phyloP scores from a whole-genome alignment of 208 protist genomes.

The Zelonia costaricensis region DNA sequence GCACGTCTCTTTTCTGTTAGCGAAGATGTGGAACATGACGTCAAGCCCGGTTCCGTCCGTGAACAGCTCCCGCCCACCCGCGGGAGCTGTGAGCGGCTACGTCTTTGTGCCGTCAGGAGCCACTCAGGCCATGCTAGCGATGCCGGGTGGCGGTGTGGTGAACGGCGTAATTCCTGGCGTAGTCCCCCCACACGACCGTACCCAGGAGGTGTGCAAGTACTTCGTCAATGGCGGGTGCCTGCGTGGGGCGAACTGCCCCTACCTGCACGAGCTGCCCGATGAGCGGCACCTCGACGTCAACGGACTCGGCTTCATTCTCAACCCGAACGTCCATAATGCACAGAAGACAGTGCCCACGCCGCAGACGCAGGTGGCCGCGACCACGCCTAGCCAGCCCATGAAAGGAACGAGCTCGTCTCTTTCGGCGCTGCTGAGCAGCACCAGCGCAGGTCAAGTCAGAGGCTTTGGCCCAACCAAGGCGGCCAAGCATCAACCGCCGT shows the following conservation, averaged over 20 bases:
- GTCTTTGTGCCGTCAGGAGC: conserved; percentile 37
- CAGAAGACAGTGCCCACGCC: conserved; percentile 76
- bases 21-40: conserved; percentile 43
- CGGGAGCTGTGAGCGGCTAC: conserved; percentile 33
- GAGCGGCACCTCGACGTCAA: conserved; percentile 90
- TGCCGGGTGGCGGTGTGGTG: conserved; percentile 15
- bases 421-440: conserved; percentile 38
- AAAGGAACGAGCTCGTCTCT: conserved; percentile 33
- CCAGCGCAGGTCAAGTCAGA: conserved; percentile 14
- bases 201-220: conserved; percentile 88
- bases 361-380: conserved; percentile 22
- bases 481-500: conserved; percentile 32
- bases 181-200: conserved; percentile 56
- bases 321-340: conserved; percentile 88
- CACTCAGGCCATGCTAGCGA: conserved; percentile 33
- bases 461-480: conserved; percentile 22
- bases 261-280: conserved; percentile 86
- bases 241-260: conserved; percentile 76
- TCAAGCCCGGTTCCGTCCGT: conserved; percentile 35
- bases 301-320: conserved; percentile 86
- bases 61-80: conserved; percentile 19
- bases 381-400: conserved; percentile 14
- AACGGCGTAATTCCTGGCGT: conserved; percentile 37
- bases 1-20: background rate
- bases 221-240: conserved; percentile 89